phyloP scores from a whole-genome alignment of 495 filamentous ascomycete genomes.

The Corynascus novoguineensis region DNA sequence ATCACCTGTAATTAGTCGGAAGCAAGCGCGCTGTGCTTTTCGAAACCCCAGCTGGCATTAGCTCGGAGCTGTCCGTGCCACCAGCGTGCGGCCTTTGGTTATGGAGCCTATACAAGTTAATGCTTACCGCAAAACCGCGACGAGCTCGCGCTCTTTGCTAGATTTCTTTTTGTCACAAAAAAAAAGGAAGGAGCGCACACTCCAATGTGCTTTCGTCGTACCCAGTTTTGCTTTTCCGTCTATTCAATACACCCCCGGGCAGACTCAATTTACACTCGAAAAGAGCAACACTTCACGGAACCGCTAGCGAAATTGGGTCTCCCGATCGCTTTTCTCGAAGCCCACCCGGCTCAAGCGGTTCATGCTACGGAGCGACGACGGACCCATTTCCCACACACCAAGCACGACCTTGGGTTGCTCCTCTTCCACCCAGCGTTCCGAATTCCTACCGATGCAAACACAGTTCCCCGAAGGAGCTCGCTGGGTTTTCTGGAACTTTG shows the following conservation, averaged over 20 bases:
- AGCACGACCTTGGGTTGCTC: conserved; percentile 18
- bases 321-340: conserved; percentile 33
- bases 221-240: conserved; percentile 8
- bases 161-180: neutral
- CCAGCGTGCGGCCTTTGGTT: neutral
- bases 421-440: conserved; percentile 17
- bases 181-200: too few relatives aligned
- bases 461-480: conserved; percentile 8
- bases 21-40: too few relatives aligned
- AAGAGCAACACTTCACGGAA: conserved; percentile 27
- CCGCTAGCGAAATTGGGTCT: conserved; percentile 40
- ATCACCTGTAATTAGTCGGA: too few relatives aligned
- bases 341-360: conserved; percentile 30
- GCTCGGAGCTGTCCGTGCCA: too few relatives aligned
- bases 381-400: conserved; percentile 20
- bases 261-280: conserved; percentile 29
- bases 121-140: too few relatives aligned
- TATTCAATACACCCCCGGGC: conserved; percentile 20
- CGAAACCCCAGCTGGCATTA: too few relatives aligned
- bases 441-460: conserved; percentile 17
- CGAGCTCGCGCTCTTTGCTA: neutral
- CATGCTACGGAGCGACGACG: conserved; percentile 27
- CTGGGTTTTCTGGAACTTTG: conserved; percentile 15
- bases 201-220: neutral
- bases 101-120: too few relatives aligned